phyloP scores from a whole-genome alignment of 2,329 filamentous ascomycete species.

The Ceratocystis alfenasii region DNA sequence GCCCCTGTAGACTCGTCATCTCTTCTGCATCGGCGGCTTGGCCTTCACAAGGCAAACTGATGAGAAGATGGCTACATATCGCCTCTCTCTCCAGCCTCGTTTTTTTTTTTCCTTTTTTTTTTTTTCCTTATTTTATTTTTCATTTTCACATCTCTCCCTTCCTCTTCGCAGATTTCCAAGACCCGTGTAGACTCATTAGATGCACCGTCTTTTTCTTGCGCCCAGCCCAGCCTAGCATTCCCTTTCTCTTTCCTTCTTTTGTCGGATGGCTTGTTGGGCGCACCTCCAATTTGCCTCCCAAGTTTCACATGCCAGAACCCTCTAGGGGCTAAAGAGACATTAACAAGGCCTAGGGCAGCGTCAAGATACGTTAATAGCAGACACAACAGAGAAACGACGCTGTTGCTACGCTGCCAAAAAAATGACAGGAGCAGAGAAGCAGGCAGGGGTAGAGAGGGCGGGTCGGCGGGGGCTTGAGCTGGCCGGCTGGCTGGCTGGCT shows the following conservation, averaged over 20 bases:
- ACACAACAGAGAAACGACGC: neutral
- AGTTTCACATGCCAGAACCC: conserved; percentile 6
- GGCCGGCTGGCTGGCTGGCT: neutral
- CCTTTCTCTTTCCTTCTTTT: neutral
- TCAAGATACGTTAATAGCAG: no score
- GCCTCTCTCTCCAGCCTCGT: neutral
- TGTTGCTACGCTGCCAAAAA: conserved; percentile 1
- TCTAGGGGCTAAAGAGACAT: neutral
- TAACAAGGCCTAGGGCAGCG: no score
- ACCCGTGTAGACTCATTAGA: no score
- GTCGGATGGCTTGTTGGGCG: neutral
- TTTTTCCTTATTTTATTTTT: neutral
- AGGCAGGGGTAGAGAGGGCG: neutral
- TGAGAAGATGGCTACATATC: neutral
- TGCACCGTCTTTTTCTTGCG: no score
- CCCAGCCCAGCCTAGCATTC: neutral
- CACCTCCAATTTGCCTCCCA: conserved; percentile 8
- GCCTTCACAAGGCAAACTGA: no score
- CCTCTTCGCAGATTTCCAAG: no score
- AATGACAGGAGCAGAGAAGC: neutral
- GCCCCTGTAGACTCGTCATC: neutral
- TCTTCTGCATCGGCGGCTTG: no score
- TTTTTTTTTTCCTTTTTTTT: neutral
- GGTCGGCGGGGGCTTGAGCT: neutral
- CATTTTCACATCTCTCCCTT: no score